phyloP scores from a whole-genome alignment of 169 alveolate species.

The Plasmodium malariae region DNA sequence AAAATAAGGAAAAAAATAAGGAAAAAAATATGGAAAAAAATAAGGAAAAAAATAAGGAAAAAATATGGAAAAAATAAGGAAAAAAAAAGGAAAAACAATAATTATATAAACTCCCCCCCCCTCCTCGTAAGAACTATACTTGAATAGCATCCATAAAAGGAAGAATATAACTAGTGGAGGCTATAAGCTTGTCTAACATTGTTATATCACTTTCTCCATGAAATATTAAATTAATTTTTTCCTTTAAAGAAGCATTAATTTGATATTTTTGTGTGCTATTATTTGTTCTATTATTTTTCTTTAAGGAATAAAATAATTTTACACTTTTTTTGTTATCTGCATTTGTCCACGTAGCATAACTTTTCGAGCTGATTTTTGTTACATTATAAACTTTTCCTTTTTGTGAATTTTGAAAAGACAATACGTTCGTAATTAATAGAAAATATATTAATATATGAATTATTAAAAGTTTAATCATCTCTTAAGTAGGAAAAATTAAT shows the following conservation, averaged over 20 bases:
- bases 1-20: too few species aligned
- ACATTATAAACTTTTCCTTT: neutral
- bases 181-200: constrained; percentile 32
- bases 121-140: too few species aligned
- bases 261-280: neutral
- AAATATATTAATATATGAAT: constrained; percentile 7
- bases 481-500: constrained; percentile 12
- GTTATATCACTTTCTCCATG: constrained; percentile 73
- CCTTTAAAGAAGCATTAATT: constrained; percentile 12
- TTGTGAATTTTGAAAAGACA: neutral
- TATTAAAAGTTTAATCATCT: constrained; percentile 18
- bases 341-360: neutral
- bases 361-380: neutral
- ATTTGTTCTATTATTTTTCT: constrained; percentile 6
- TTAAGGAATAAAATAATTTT: constrained; percentile 23
- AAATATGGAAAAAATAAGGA: too few species aligned
- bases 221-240: constrained; percentile 29
- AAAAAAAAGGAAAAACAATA: too few species aligned
- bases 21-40: too few species aligned
- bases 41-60: too few species aligned
- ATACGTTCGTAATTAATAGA: neutral
- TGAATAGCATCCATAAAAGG: constrained; percentile 74
- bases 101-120: too few species aligned
- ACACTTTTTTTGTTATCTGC: neutral
- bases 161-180: constrained; percentile 50